Evolutionary conservation across 257 asterid genomes (phyloP), one percentile per base, ranked within the genome.

Genomic region (Nicotiana obtusifolia): DNA sequence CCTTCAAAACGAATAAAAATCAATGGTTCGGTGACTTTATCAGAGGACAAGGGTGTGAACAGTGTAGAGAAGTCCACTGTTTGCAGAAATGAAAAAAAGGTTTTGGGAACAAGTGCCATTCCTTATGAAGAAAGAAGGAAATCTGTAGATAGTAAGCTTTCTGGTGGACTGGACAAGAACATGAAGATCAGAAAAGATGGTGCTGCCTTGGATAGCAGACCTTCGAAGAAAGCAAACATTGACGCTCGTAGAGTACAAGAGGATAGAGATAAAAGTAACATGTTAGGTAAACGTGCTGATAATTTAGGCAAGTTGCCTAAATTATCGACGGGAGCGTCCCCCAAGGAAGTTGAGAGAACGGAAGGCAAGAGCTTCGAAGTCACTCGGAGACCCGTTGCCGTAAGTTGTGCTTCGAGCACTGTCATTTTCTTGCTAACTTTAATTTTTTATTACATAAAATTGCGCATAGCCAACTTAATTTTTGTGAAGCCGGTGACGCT

Each of bases 371-470:
- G 62, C 62, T 84, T 90, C 54, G 92, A 89, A 83, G 97, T 91
- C 85, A 86, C 92, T 49, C 91, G 78, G 75, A 92, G 90, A 87
- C 97, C 97, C 15, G 52, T 24, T 85, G 86, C 11, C 73, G 99
- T 95, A 95, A 95, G 99, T 95, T 76, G 87, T 86, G 86, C 89
- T 41, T 44, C 53, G 62, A 49, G 82, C 85, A 83, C 73, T 80
- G 2, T 82, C 77, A 80, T 86, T 68, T 77, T 89, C 77, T 85
- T 80, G 16, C 4, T 4, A 81, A 69, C 19, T 57, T 59, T 69
- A 57, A 35, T 81, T 57, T 81, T 20, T 65, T 80, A 53, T 22
- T 75, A 49, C 44, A 49, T 75, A 26, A 75, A 49, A 75, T 75
- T 49, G 80, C 35, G 44, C 44, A 3, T 24, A 47, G 2, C 62